Evolutionary conservation across 345 rosid genomes (phyloP).

Genomic region (Theobroma cacao): DNA sequence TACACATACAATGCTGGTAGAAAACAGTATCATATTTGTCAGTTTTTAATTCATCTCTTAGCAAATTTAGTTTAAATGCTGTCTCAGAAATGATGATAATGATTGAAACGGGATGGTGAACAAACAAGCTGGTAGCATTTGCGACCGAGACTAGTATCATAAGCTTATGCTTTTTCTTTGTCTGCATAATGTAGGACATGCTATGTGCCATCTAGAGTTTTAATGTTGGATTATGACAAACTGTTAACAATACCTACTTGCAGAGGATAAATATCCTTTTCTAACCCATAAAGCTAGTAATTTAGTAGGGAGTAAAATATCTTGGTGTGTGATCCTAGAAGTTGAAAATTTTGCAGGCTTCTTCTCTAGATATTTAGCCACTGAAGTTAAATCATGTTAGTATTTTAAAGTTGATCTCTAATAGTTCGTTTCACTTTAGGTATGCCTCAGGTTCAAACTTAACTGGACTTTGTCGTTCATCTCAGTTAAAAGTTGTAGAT

Average conservation of each 20-base stretch:
- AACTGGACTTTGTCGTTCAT: constrained; percentile 73
- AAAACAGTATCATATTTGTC: background rate
- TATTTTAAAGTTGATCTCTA: constrained; percentile 1
- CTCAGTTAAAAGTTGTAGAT: constrained; percentile 71
- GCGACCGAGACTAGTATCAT: background rate
- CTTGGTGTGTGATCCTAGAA: background rate
- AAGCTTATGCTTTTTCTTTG: background rate
- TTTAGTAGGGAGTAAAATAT: background rate
- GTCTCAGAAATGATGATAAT: background rate
- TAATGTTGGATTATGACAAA: background rate
- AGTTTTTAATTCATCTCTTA: background rate
- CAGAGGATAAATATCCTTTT: background rate
- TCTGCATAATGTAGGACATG: background rate
- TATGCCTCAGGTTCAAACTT: constrained; percentile 51
- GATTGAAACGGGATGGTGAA: background rate
- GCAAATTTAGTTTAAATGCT: background rate
- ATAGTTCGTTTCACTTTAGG: constrained; percentile 37
- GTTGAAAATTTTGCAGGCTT: constrained; percentile 4
- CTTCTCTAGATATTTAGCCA: background rate
- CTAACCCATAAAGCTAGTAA: background rate
- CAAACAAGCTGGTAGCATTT: background rate
- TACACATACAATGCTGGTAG: background rate
- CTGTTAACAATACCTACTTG: background rate
- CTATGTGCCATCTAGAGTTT: background rate
- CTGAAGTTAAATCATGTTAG: background rate